Evolutionary conservation across 208 protist species (phyloP).

Genomic region (Trypanosoma caninum): DNA sequence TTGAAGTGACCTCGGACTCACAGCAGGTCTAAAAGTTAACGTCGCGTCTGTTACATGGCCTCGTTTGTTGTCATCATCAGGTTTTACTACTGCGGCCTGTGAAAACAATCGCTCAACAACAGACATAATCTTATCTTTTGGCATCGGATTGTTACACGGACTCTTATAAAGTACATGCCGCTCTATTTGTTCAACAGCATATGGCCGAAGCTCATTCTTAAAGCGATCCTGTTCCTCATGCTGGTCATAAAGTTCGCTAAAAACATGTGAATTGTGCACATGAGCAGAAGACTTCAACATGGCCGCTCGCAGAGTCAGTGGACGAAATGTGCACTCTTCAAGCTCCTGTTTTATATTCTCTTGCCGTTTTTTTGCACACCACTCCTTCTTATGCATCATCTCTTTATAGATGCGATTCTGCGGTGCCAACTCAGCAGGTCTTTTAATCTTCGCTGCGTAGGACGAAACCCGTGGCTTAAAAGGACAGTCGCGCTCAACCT

Average conservation of each 20-base stretch:
- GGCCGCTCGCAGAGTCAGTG: conserved; percentile 57
- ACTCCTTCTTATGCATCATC: conserved; percentile 60
- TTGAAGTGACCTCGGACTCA: conserved; percentile 46
- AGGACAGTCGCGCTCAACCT: conserved; percentile 59
- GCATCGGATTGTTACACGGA: conserved; percentile 2
- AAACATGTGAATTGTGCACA: conserved; percentile 31
- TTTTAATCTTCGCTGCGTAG: conserved; percentile 54
- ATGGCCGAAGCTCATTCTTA: conserved; percentile 37
- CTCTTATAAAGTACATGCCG: conserved; percentile 24
- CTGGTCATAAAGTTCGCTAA: conserved; percentile 59
- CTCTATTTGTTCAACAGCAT: conserved; percentile 58
- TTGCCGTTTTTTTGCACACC: conserved; percentile 47
- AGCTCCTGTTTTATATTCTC: conserved; percentile 63
- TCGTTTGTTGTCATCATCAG: not conserved
- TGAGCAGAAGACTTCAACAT: conserved; percentile 32
- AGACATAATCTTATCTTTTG: conserved; percentile 31
- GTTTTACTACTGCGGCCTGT: conserved; percentile 26
- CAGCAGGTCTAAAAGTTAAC: conserved; percentile 29
- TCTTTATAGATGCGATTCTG: conserved; percentile 67
- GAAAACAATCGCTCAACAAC: conserved; percentile 72
- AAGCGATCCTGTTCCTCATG: conserved; percentile 56
- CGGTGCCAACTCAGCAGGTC: conserved; percentile 58
- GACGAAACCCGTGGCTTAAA: conserved; percentile 67
- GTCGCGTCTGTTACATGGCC: too few relatives aligned
- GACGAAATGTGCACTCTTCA: conserved; percentile 77